Evolutionary conservation across 345 rosid species (phyloP), one percentile per base, ranked within the genome.

Genomic region (Lepidium sativum): DNA sequence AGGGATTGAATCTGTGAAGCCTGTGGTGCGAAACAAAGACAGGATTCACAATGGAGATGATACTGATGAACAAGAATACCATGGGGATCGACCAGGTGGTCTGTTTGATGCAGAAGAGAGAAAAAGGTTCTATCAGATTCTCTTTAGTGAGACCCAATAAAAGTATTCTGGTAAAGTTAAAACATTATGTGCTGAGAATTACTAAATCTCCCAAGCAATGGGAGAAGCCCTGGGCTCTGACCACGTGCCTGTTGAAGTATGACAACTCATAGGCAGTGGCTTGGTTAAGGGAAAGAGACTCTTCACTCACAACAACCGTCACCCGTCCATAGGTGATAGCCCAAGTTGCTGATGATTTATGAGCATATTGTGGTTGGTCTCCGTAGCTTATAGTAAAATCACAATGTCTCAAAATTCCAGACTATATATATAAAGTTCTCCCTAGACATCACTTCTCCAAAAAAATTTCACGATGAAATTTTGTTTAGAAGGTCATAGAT

Each of bases 91-190:
- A 61, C 54, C 69, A 32, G 80, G 86, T 8, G 84, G 87, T 53
- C 69, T 92, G 71, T 86, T 89, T 54, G 80, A 89, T 62, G 77
- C 88, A 9, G 96, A 92, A 81, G 97, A 89, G 71, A 82, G 97
- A 54, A 86, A 86, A 68, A 74, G 91, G 61, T 89, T 92, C 68
- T 87, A 89, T 71, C 82, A 82, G 76, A 80, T 80, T 72, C 83
- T 92, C 10, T 89, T 92, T 38, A 91, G 81, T 42, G 88, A 87
- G 55, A 74, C 29, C 40, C 48, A 77, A 6, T 82, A 69, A 80
- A 48, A 41, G 49, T 54, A 55, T 31, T 65, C 42, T 57, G 71
- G 65, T 57, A 21, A 37, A 54, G 21, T 8, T 71, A 37, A 35
- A 50, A 51, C 20, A 8, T 16, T 51, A 16, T 37, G 11, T 5